These are phyloP conservation scores for Fusarium hostae DNA, from an alignment of 2,329 filamentous ascomycete species.

Conservation along the genomic window DNA sequence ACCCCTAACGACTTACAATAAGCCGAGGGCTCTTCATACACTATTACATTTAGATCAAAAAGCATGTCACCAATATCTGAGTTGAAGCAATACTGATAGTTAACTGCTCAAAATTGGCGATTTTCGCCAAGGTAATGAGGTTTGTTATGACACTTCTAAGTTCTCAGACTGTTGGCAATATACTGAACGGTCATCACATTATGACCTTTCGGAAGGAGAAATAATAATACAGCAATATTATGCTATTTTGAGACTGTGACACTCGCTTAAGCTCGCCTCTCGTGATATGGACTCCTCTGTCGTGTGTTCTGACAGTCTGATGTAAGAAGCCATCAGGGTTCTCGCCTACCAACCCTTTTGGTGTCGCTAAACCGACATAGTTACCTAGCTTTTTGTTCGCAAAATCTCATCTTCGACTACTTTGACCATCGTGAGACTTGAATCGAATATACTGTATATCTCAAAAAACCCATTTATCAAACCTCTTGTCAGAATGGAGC, in stretches of 20 bases:
- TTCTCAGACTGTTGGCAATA: not conserved
- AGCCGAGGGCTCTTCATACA: fast-evolving
- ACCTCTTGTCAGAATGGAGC: conserved; percentile 8
- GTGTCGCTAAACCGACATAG: not conserved
- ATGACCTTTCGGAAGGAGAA: not conserved
- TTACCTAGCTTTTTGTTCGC: not conserved
- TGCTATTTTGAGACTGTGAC: not conserved
- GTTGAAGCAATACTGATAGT: not conserved
- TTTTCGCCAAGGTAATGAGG: fast-evolving
- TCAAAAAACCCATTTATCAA: no score
- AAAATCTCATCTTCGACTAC: not conserved
- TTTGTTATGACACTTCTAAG: fast-evolving
- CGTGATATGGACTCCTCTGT: not conserved
- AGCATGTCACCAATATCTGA: fast-evolving
- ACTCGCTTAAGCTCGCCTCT: fast-evolving
- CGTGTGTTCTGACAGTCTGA: not conserved
- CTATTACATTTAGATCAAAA: no score
- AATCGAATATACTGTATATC: not conserved
- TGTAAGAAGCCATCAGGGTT: conserved; percentile 3
- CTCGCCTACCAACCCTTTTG: conserved; percentile 15
- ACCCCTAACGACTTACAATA: fast-evolving
- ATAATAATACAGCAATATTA: fast-evolving
- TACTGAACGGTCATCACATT: not conserved
- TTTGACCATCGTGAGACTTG: not conserved
- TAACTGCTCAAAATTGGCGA: not conserved